These are phyloP conservation scores for Fusarium concolor DNA, from an alignment of 2,329 filamentous ascomycete species.

Conservation along the genomic window DNA sequence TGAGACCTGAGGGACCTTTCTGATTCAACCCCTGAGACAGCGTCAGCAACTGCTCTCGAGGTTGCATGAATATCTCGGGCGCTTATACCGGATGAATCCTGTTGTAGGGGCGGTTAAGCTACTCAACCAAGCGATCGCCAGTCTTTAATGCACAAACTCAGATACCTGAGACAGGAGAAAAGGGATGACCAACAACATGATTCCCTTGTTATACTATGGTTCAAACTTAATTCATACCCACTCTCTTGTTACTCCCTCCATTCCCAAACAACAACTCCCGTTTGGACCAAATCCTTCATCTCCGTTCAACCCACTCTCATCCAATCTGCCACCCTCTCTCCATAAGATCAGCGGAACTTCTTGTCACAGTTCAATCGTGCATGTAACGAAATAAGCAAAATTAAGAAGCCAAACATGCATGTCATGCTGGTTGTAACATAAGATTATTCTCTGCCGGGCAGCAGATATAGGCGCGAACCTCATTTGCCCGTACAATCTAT, in stretches of 20 bases:
- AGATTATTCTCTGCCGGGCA: conserved; percentile 49
- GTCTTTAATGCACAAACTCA: conserved; percentile 8
- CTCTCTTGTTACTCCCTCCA: conserved; percentile 3
- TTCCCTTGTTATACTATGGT: background rate
- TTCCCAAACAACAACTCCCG: background rate
- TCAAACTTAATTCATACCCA: conserved; percentile 3
- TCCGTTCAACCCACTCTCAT: background rate
- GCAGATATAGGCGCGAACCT: conserved; percentile 52
- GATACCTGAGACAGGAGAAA: conserved; percentile 28
- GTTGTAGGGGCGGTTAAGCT: background rate
- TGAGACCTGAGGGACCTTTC: conserved; percentile 7
- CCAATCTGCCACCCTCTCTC: background rate
- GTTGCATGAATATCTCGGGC: conserved; percentile 13
- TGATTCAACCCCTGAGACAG: conserved; percentile 16
- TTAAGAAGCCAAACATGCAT: conserved; percentile 38
- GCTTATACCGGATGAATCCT: conserved; percentile 5
- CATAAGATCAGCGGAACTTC: background rate
- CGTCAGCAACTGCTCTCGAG: background rate
- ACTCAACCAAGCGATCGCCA: conserved; percentile 5
- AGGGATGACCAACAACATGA: background rate
- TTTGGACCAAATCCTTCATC: conserved; percentile 8
- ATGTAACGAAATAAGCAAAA: conserved; percentile 3
- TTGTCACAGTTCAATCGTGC: conserved; percentile 9
- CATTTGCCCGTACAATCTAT: conserved; percentile 54
- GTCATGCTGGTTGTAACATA: conserved; percentile 48